Percentiles rank a stretch among this genome's conserved stretches.
phyloP scores from a whole-genome alignment of 257 asterid species.

The Voacanga thouarsii region DNA sequence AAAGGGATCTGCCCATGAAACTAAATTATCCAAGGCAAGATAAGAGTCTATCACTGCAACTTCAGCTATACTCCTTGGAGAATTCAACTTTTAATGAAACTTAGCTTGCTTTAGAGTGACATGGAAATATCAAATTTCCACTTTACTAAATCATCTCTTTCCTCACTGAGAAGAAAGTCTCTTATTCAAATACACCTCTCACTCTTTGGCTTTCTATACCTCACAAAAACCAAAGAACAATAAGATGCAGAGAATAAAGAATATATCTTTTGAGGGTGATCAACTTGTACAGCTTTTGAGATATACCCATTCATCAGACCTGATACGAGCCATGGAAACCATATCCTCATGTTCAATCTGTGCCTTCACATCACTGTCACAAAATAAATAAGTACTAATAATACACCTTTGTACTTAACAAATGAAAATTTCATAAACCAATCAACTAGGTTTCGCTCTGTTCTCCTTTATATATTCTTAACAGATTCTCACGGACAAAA shows the following conservation, averaged over 20 bases:
- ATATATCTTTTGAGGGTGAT: background rate
- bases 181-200: too few species aligned
- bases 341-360: constrained; percentile 82
- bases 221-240: too few species aligned
- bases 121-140: too few species aligned
- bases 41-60: too few species aligned
- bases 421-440: background rate
- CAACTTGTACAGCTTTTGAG: background rate
- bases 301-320: constrained; percentile 69
- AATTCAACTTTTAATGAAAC: too few species aligned
- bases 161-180: too few species aligned
- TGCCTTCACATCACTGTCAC: constrained; percentile 52
- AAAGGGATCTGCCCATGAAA: too few species aligned
- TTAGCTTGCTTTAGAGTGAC: too few species aligned
- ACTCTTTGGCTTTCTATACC: background rate
- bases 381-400: background rate
- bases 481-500: background rate
- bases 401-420: background rate
- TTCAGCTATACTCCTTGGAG: too few species aligned
- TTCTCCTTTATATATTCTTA: background rate
- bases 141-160: too few species aligned
- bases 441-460: background rate
- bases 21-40: too few species aligned
- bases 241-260: background rate
- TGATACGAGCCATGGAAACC: constrained; percentile 55